A percentile compares a stretch with the other conserved stretches of the same genome.
phyloP scores from a whole-genome alignment of 331 rosid genomes.

The Acacia concinna region DNA sequence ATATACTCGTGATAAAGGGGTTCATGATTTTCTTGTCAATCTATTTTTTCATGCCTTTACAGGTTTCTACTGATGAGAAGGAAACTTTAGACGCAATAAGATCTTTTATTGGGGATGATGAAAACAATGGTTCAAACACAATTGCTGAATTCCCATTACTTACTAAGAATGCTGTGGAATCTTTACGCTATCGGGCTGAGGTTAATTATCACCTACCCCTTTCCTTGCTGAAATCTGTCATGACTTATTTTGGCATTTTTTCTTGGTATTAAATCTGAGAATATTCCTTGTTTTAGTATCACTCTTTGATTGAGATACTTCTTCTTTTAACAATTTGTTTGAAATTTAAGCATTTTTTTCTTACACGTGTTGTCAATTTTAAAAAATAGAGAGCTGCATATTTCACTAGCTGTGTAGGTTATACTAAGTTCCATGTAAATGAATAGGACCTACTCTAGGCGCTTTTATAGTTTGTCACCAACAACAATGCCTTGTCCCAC shows the following conservation, averaged over 20 bases:
- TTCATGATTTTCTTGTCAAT: conserved; percentile 4
- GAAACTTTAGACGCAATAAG: conserved; percentile 69
- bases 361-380: not conserved
- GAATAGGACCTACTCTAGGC: not conserved
- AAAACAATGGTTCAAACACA: conserved; percentile 49
- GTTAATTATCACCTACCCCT: conserved; percentile 43
- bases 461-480: not conserved
- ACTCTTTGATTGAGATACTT: not conserved
- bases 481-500: no score
- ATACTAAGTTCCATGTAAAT: not conserved
- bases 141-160: conserved; percentile 73
- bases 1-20: not conserved
- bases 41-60: conserved; percentile 23
- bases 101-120: conserved; percentile 68
- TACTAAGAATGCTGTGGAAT: conserved; percentile 77
- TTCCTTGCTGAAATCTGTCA: not conserved
- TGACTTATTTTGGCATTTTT: conserved; percentile 2
- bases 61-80: conserved; percentile 91
- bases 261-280: not conserved
- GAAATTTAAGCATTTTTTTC: conserved; percentile 11
- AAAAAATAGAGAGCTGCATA: not conserved
- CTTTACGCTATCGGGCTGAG: conserved; percentile 93
- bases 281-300: not conserved
- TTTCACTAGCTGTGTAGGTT: not conserved
- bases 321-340: not conserved